Conservation (phyloP, 2,329 filamentous ascomycete species). For the Pyrenophora teres region DNA sequence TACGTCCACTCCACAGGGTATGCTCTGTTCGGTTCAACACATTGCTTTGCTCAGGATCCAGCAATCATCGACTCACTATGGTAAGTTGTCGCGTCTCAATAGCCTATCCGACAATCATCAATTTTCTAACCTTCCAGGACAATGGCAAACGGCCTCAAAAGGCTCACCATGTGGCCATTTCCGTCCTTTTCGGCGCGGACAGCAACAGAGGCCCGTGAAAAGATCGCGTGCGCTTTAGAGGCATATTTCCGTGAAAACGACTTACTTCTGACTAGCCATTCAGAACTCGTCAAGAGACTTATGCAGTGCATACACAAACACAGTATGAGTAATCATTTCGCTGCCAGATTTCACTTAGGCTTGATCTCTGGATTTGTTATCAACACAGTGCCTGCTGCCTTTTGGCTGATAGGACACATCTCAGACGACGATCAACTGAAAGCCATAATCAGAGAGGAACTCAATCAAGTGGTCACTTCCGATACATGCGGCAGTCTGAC, state of each 20-base stretch:
- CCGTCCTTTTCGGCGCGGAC: neutral
- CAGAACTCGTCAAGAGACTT: neutral
- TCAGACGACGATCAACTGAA: neutral
- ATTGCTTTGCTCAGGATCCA: neutral
- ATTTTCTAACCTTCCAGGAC: neutral
- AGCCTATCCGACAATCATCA: neutral
- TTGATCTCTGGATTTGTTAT: neutral
- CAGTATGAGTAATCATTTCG: neutral
- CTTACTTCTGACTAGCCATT: neutral
- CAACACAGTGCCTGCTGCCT: neutral
- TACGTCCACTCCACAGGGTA: neutral
- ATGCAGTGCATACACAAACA: constrained; percentile 1
- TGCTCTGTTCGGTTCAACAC: neutral
- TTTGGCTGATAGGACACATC: constrained; percentile 1
- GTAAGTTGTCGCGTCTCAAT: neutral
- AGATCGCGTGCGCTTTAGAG: neutral
- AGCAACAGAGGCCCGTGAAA: neutral
- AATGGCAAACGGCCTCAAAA: neutral
- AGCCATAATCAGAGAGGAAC: neutral
- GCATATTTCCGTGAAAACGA: neutral
- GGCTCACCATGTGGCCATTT: neutral
- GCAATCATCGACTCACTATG: neutral
- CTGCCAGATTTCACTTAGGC: neutral
- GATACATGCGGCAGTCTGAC: neutral
- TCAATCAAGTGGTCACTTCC: neutral